Evolutionary conservation across 805 yeast species (phyloP).

Genomic region (Schwanniomyces sp.): DNA sequence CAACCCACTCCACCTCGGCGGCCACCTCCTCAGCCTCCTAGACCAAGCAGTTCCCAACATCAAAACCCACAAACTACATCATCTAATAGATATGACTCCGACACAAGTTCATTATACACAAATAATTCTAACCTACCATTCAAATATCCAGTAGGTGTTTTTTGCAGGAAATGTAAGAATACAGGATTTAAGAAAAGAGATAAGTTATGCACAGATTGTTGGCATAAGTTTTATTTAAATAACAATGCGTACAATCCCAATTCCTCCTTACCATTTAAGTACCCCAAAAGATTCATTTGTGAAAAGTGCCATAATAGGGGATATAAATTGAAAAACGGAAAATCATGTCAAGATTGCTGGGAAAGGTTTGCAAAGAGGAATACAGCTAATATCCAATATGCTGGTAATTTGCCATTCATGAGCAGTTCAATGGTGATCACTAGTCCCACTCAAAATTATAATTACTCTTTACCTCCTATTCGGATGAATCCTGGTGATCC

Average conservation of each 20-base stretch:
- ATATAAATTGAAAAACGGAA: slow-evolving; percentile 58
- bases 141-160: slow-evolving; percentile 26
- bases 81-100: background rate
- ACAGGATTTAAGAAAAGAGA: slow-evolving; percentile 31
- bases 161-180: slow-evolving; percentile 34
- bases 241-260: slow-evolving; percentile 46
- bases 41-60: background rate
- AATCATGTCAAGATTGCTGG: slow-evolving; percentile 72
- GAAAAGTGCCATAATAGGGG: slow-evolving; percentile 77
- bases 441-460: background rate
- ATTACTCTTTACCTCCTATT: slow-evolving; percentile 27
- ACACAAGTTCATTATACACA: slow-evolving; percentile 2
- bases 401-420: slow-evolving; percentile 4
- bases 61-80: background rate
- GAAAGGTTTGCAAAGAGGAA: slow-evolving; percentile 53
- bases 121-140: slow-evolving; percentile 24
- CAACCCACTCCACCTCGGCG: slow-evolving; percentile 10
- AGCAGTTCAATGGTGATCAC: slow-evolving; percentile 2
- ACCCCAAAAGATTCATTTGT: slow-evolving; percentile 64
- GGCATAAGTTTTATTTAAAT: slow-evolving; percentile 27
- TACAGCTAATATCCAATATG: slow-evolving; percentile 5
- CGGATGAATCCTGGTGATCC: slow-evolving; percentile 79
- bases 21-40: slow-evolving; percentile 8
- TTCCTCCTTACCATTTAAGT: slow-evolving; percentile 58
- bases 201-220: slow-evolving; percentile 27